Percentiles rank a stretch among this genome's conserved stretches.
phyloP scores from a whole-genome alignment of 768 basidiomycete species.

The Suillus paluster region DNA sequence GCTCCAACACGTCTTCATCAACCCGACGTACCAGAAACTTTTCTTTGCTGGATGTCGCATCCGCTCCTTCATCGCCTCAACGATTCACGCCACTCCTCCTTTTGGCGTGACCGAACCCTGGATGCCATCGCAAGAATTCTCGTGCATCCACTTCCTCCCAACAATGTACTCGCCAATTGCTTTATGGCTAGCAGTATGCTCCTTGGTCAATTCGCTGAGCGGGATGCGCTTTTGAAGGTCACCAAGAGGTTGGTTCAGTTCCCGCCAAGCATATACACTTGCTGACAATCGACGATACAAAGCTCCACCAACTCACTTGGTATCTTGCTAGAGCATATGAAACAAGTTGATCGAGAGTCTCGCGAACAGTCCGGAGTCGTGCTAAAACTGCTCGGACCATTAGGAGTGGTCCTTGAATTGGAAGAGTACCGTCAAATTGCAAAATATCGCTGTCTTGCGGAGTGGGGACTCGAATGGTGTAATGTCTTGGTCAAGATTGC shows the following conservation, averaged over 20 bases:
- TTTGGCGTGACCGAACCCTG: slow-evolving; percentile 1
- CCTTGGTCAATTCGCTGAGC: slow-evolving; percentile 2
- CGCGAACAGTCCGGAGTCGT: background rate
- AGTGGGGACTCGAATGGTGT: slow-evolving; percentile 9
- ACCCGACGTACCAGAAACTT: slow-evolving; percentile 4
- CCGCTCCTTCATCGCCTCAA: slow-evolving; percentile 10
- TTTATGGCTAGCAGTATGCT: slow-evolving; percentile 9
- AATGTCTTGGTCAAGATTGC: slow-evolving; percentile 5
- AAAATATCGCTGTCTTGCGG: background rate
- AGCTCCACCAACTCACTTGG: slow-evolving; percentile 2
- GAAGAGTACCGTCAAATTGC: slow-evolving; percentile 10
- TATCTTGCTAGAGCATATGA: slow-evolving; percentile 2
- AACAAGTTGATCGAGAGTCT: background rate
- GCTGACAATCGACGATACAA: background rate
- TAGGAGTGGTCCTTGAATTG: slow-evolving; percentile 7
- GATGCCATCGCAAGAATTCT: slow-evolving; percentile 12
- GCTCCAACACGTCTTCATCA: slow-evolving; percentile 1
- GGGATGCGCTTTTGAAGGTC: slow-evolving; percentile 2
- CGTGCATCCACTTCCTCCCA: slow-evolving; percentile 6
- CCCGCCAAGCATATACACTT: background rate
- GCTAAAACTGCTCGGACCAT: slow-evolving; percentile 7
- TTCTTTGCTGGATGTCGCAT: slow-evolving; percentile 13
- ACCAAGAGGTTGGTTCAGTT: slow-evolving; percentile 9
- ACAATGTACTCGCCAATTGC: slow-evolving; percentile 11
- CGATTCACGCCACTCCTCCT: background rate